Percentiles rank a stretch among this genome's conserved stretches.
Conservation (phyloP, 805 yeast species). For the Brettanomyces sp. region DNA sequence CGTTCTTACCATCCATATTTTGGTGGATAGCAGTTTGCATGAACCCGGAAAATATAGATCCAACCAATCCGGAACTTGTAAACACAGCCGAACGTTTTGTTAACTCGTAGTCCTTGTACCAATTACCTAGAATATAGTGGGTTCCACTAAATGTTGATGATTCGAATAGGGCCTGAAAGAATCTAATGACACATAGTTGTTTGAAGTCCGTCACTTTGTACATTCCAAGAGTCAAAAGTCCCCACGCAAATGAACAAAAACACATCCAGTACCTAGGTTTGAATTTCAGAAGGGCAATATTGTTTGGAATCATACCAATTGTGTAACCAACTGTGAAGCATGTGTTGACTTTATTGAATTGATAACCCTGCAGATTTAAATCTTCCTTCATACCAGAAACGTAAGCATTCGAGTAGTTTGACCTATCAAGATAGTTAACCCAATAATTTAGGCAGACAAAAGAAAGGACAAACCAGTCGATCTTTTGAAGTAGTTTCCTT, state of each 20-base stretch:
- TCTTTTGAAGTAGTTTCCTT: constrained; percentile 2
- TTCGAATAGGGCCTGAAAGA: constrained; percentile 52
- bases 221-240: constrained; percentile 41
- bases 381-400: constrained; percentile 46
- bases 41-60: constrained; percentile 50
- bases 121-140: constrained; percentile 48
- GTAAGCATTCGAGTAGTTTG: constrained; percentile 46
- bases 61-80: constrained; percentile 54
- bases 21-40: constrained; percentile 45
- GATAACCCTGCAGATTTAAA: constrained; percentile 19
- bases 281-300: constrained; percentile 30
- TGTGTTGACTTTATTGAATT: constrained; percentile 9
- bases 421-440: constrained; percentile 24
- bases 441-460: constrained; percentile 26
- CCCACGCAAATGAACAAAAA: constrained; percentile 51
- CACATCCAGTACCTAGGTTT: constrained; percentile 44
- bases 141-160: constrained; percentile 53
- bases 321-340: constrained; percentile 36
- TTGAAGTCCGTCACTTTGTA: constrained; percentile 35
- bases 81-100: constrained; percentile 51
- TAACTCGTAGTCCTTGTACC: constrained; percentile 46
- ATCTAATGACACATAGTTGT: constrained; percentile 45
- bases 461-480: constrained; percentile 23
- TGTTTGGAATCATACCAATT: constrained; percentile 51
- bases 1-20: constrained; percentile 36